Conservation (phyloP, 108 stramenopile genomes). For the Cyclotella choctawhatcheeana region DNA sequence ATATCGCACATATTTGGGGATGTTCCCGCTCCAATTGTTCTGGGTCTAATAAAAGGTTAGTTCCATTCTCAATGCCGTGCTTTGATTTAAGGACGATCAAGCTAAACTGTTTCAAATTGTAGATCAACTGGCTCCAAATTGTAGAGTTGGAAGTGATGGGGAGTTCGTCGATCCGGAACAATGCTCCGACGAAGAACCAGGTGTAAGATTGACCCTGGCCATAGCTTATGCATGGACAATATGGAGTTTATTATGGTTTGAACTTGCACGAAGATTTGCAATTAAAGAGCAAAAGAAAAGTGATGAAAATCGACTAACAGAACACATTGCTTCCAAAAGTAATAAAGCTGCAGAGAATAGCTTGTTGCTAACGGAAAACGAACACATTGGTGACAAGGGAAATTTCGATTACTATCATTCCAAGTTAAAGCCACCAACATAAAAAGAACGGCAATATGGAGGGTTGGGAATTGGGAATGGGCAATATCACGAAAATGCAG, state of each 20-base stretch:
- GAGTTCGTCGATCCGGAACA: constrained; percentile 37
- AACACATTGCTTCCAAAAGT: neutral
- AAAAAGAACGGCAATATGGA: neutral
- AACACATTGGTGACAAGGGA: constrained; percentile 13
- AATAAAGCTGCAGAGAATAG: constrained; percentile 4
- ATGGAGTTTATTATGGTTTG: constrained; percentile 47
- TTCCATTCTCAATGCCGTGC: neutral
- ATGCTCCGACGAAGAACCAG: constrained; percentile 37
- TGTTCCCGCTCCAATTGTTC: constrained; percentile 46
- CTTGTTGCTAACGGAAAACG: constrained; percentile 3
- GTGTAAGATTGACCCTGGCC: constrained; percentile 44
- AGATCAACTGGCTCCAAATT: constrained; percentile 51
- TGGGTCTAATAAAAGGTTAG: constrained; percentile 44
- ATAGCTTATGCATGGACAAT: constrained; percentile 48
- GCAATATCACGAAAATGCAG: no score
- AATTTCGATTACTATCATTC: constrained; percentile 43
- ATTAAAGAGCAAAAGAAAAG: constrained; percentile 27
- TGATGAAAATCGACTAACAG: constrained; percentile 2
- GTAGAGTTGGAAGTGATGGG: constrained; percentile 35
- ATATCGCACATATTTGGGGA: constrained; percentile 46
- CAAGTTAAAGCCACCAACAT: constrained; percentile 33
- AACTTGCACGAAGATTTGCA: constrained; percentile 42
- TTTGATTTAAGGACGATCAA: neutral
- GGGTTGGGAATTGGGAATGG: neutral
- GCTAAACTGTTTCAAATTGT: neutral